Evolutionary conservation across 495 filamentous ascomycete species (phyloP).

Genomic region (Trichoderma reesei): DNA sequence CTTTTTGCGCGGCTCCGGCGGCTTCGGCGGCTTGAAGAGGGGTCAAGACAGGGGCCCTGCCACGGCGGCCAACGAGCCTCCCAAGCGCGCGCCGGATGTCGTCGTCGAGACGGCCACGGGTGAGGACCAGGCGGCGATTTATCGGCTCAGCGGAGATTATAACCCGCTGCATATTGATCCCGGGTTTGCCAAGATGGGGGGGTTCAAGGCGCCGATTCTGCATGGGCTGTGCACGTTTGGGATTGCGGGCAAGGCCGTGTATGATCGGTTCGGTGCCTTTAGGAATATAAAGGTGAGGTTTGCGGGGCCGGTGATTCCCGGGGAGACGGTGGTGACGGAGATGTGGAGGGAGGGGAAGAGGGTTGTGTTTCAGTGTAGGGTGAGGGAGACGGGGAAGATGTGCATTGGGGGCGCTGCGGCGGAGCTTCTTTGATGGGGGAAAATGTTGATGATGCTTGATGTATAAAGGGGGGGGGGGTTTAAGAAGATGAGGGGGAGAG

Average conservation of each 20-base stretch:
- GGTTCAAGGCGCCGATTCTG: constrained; percentile 90
- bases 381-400: constrained; percentile 93
- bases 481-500: no score
- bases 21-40: constrained; percentile 82
- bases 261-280: constrained; percentile 65
- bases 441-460: background rate
- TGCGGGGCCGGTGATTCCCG: constrained; percentile 83
- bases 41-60: constrained; percentile 66
- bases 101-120: constrained; percentile 84
- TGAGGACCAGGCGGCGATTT: constrained; percentile 91
- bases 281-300: constrained; percentile 96
- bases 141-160: constrained; percentile 85
- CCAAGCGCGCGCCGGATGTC: constrained; percentile 65
- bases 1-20: constrained; percentile 86
- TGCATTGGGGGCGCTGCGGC: constrained; percentile 81
- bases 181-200: constrained; percentile 85
- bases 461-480: no score
- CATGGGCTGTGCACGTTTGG: constrained; percentile 96
- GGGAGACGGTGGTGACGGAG: constrained; percentile 90
- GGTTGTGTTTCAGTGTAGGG: constrained; percentile 86
- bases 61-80: constrained; percentile 68
- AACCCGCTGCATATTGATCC: constrained; percentile 92
- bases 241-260: constrained; percentile 80
- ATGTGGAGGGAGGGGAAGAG: constrained; percentile 92
- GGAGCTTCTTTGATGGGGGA: constrained; percentile 50